Evolutionary conservation across 345 rosid species (phyloP).

Genomic region (Triadica sebifera): DNA sequence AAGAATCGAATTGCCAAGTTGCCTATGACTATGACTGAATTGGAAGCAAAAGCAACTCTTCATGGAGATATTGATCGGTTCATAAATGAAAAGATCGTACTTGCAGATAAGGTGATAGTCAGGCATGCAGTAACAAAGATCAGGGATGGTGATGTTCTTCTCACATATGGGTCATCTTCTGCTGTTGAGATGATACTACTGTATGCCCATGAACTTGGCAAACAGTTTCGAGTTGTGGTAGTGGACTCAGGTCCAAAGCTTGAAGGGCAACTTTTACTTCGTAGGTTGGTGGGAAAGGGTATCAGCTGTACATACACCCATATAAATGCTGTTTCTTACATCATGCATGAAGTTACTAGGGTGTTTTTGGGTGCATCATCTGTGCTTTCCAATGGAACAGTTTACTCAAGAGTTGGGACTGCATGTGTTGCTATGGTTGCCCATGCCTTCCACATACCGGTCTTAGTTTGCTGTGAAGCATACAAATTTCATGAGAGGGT

Average conservation of each 20-base stretch:
- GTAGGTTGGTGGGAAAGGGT: constrained; percentile 83
- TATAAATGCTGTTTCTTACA: constrained; percentile 83
- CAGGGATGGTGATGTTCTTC: constrained; percentile 90
- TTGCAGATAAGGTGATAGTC: constrained; percentile 76
- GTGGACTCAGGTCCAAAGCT: constrained; percentile 96
- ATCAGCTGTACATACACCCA: constrained; percentile 80
- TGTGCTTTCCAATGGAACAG: constrained; percentile 93
- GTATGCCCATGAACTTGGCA: constrained; percentile 82
- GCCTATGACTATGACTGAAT: constrained; percentile 63
- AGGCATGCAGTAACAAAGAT: constrained; percentile 84
- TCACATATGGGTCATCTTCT: constrained; percentile 86
- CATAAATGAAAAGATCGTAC: constrained; percentile 75
- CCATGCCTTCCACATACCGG: constrained; percentile 75
- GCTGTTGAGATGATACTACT: constrained; percentile 86
- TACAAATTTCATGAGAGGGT: constrained; percentile 96
- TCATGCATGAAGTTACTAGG: constrained; percentile 92
- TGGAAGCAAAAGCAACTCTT: constrained; percentile 73
- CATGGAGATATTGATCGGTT: constrained; percentile 71
- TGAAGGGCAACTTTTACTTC: constrained; percentile 80
- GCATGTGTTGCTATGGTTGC: constrained; percentile 99
- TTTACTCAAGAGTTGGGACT: constrained; percentile 89
- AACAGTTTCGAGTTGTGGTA: constrained; percentile 78
- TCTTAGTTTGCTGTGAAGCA: constrained; percentile 92
- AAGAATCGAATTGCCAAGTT: constrained; percentile 72
- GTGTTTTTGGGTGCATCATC: constrained; percentile 95